Percentiles rank a stretch among this genome's conserved stretches.
These are phyloP conservation scores for Pseudogymnoascus sp. DNA, from an alignment of 2,329 filamentous ascomycete genomes.

Conservation along the genomic window DNA sequence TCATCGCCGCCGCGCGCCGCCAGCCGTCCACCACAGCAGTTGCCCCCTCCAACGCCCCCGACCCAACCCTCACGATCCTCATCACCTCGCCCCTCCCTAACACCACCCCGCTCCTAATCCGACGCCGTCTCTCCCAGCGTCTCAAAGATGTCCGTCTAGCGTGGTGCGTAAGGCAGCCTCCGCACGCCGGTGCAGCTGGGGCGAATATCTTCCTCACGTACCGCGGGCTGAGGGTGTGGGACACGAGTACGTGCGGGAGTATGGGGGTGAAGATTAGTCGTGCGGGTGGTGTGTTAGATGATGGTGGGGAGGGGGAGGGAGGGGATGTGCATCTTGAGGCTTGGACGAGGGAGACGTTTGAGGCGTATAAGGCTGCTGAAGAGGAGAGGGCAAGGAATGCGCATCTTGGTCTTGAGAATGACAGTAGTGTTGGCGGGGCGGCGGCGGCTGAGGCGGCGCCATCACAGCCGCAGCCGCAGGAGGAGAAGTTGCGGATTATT, in stretches of 20 bases:
- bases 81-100: conserved; percentile 58
- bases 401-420: not conserved
- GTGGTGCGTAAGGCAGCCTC: conserved; percentile 48
- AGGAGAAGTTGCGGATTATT: conserved; percentile 38
- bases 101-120: conserved; percentile 52
- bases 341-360: conserved; percentile 59
- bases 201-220: conserved; percentile 67
- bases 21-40: not conserved
- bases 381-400: not conserved
- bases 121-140: conserved; percentile 56
- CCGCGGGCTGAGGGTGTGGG: conserved; percentile 63
- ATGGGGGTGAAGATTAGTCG: conserved; percentile 49
- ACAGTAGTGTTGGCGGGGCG: not conserved
- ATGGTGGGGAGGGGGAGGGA: conserved; percentile 41
- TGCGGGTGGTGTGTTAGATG: conserved; percentile 25
- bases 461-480: conserved; percentile 11
- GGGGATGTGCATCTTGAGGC: conserved; percentile 65
- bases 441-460: conserved; percentile 17
- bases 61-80: conserved; percentile 52
- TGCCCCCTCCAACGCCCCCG: conserved; percentile 17
- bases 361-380: conserved; percentile 24
- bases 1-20: not conserved
- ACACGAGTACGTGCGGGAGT: conserved; percentile 62
- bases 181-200: conserved; percentile 30
- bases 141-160: conserved; percentile 57